Evolutionary conservation across 768 basidiomycete genomes (phyloP), one percentile per base, ranked within the genome.

Genomic region (Erythrobasidium yunnanense): DNA sequence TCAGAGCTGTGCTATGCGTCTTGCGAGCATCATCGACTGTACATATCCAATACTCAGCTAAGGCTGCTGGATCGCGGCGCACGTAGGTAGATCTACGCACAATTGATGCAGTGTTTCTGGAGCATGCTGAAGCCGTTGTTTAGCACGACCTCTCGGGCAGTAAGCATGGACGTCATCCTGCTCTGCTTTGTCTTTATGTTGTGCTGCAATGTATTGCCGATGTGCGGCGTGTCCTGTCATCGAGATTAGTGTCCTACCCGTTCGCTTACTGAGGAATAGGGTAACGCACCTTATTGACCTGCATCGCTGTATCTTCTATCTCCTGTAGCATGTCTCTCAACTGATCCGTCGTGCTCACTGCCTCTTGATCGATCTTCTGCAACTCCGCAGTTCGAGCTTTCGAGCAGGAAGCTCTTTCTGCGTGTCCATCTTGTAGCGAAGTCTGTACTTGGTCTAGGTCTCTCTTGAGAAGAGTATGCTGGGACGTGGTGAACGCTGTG

Each of bases 1-100:
- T 8, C 4, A 49, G 13, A 4, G 29, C 60, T 23, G 60, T 63
- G 7, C 47, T 46, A 6, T 49, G 25, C n/a, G 25, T 25, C 25
- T 46, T 49, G 33, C 60, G 46, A 20, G 32, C 46, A 7, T 63
- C 60, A 18, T 63, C 60, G 47, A 63, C 60, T 63, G 18, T 5
- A n/a, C 20, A 20, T 5, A 3, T n/a, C n/a, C n/a, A n/a, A 42
- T 11, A 42, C 38, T 42, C 38, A n/a, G 38, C n/a, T 42, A 11
- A 42, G 38, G 38, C 38, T 42, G 11, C 11, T 42, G n/a, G n/a
- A n/a, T 11, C 38, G 38, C 38, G 38, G 38, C 11, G n/a, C 38
- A 42, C 38, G n/a, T n/a, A n/a, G 38, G 38, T 11, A 42, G 38
- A 42, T 11, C 11, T 27, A 32, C 60, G 20, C 34, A 63, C 60